Conservation (phyloP, 148 eudicot genomes). For the Salicornia ramosissima region DNA sequence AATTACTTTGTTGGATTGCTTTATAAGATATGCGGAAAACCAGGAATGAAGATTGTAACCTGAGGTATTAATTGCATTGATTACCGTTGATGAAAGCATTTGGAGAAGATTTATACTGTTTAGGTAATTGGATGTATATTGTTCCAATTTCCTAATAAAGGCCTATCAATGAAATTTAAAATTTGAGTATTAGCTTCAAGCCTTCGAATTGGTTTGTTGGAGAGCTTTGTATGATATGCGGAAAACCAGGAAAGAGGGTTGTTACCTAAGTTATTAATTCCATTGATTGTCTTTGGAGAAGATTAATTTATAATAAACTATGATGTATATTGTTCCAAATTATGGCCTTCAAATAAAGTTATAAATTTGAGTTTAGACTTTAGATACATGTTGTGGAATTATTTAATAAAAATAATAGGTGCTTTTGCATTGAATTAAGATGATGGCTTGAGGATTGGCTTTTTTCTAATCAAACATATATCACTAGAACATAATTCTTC, state of each 20-base stretch:
- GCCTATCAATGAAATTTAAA: no score
- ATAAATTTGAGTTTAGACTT: not conserved
- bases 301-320: not conserved
- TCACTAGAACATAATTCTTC: not conserved
- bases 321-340: not conserved
- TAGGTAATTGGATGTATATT: no score
- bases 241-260: not conserved
- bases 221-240: not conserved
- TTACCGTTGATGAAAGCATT: not conserved
- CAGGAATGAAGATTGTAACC: not conserved
- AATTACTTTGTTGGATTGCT: not conserved
- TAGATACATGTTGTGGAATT: not conserved
- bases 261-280: no score
- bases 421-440: not conserved
- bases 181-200: no score
- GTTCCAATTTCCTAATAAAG: no score
- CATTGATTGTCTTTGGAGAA: not conserved
- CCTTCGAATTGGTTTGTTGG: no score
- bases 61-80: not conserved
- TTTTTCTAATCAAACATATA: not conserved
- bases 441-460: not conserved
- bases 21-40: not conserved
- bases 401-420: not conserved
- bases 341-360: not conserved
- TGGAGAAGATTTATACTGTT: no score